These are phyloP conservation scores for Pythium rishiriense DNA, from an alignment of 352 stramenopile species.

Conservation along the genomic window DNA sequence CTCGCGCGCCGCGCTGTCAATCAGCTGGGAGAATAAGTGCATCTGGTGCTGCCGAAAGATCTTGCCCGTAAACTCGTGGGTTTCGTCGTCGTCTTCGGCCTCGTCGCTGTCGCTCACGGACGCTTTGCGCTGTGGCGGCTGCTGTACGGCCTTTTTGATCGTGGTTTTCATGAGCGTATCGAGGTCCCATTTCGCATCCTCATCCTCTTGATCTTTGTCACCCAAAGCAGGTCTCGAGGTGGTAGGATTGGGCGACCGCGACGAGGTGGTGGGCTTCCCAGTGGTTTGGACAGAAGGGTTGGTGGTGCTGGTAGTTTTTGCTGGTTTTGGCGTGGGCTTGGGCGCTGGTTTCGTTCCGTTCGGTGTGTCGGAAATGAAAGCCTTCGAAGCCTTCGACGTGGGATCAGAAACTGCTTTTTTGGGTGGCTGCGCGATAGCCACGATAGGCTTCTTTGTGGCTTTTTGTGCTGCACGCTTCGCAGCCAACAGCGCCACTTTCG, in stretches of 20 bases:
- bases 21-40: conserved; percentile 68
- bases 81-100: neutral
- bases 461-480: too few species aligned
- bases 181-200: conserved; percentile 28
- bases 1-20: conserved; percentile 74
- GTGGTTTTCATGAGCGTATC: conserved; percentile 20
- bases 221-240: too few species aligned
- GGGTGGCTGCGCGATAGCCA: too few species aligned
- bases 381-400: neutral
- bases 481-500: neutral
- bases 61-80: conserved; percentile 15
- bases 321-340: neutral
- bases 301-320: neutral
- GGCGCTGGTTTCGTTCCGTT: neutral
- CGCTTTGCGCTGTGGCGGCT: neutral
- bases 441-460: neutral
- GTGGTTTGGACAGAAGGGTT: neutral
- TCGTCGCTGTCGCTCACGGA: conserved; percentile 11
- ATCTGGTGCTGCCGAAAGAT: conserved; percentile 24
- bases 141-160: neutral
- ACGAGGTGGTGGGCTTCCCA: neutral
- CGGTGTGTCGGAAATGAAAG: neutral
- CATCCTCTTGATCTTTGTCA: neutral
- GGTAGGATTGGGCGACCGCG: neutral
- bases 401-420: too few species aligned